These are phyloP conservation scores for Aspergillus bridgeri DNA, from an alignment of 495 filamentous ascomycete genomes.

Conservation along the genomic window DNA sequence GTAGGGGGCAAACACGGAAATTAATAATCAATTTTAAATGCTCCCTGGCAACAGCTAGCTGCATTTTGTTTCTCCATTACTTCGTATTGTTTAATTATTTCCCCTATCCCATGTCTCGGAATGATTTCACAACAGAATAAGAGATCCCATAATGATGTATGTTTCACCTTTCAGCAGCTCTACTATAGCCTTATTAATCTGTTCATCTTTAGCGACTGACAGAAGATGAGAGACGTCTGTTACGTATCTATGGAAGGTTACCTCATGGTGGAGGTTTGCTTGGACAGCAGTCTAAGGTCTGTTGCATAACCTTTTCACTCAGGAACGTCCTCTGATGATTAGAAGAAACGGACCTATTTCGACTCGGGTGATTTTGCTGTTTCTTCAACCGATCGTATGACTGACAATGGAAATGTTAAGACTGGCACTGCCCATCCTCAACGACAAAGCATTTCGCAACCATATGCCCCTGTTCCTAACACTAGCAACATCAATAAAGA, in stretches of 20 bases:
- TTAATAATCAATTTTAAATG: not conserved
- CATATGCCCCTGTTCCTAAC: conserved; percentile 25
- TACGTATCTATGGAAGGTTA: conserved; percentile 10
- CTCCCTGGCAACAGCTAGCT: not conserved
- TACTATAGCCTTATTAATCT: not conserved
- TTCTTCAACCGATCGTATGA: conserved; percentile 22
- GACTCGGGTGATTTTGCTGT: conserved; percentile 33
- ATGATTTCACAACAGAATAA: conserved; percentile 1
- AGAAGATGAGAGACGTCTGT: conserved; percentile 6
- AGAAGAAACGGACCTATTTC: conserved; percentile 25
- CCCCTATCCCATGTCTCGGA: not conserved
- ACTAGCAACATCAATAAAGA: conserved; percentile 23
- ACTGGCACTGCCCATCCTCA: conserved; percentile 25
- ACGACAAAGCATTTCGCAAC: conserved; percentile 28
- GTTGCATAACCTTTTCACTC: not conserved
- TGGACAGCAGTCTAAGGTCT: conserved; percentile 7
- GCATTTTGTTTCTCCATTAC: not conserved
- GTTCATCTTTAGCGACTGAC: conserved; percentile 6
- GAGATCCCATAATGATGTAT: not conserved
- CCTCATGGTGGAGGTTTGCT: conserved; percentile 12
- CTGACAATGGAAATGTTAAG: conserved; percentile 24
- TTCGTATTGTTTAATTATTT: not conserved
- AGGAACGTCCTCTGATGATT: conserved; percentile 1
- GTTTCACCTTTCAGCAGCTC: not conserved
- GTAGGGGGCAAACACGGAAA: not conserved